Percentiles rank a stretch among this genome's conserved stretches.
Evolutionary conservation across 2,329 filamentous ascomycete genomes (phyloP).

Genomic region (Botrytis porri): DNA sequence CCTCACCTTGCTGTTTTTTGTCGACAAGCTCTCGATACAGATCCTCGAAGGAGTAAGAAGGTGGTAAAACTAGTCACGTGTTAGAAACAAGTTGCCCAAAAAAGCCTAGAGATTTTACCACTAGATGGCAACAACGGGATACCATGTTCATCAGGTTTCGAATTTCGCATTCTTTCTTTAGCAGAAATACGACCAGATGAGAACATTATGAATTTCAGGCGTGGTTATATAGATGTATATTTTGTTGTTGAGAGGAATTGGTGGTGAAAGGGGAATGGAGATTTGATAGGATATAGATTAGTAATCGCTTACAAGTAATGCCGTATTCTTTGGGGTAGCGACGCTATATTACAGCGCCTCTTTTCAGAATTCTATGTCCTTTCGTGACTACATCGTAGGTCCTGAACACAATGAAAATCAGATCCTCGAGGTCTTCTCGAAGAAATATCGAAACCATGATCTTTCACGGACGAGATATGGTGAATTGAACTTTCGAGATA

Average conservation of each 20-base stretch:
- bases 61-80: conserved; percentile 9
- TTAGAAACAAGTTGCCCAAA: not conserved
- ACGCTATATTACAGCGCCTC: not conserved
- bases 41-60: conserved; percentile 16
- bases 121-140: not conserved
- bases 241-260: not conserved
- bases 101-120: conserved; percentile 3
- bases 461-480: not conserved
- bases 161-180: not conserved
- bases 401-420: not conserved
- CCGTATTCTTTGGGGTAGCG: too few species aligned
- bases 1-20: not conserved
- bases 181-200: conserved; percentile 4
- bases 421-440: not conserved
- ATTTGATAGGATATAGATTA: not conserved
- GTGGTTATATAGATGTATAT: not conserved
- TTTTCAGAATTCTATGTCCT: not conserved
- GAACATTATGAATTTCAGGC: conserved; percentile 16
- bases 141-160: not conserved
- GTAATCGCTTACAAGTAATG: not conserved
- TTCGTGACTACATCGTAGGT: not conserved
- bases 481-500: not conserved
- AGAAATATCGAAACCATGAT: not conserved
- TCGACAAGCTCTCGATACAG: conserved; percentile 17
- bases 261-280: not conserved